A percentile compares a stretch with the other conserved stretches of the same genome.
Evolutionary conservation across 495 filamentous ascomycete species (phyloP).

Genomic region (Chaetomium fimeti): DNA sequence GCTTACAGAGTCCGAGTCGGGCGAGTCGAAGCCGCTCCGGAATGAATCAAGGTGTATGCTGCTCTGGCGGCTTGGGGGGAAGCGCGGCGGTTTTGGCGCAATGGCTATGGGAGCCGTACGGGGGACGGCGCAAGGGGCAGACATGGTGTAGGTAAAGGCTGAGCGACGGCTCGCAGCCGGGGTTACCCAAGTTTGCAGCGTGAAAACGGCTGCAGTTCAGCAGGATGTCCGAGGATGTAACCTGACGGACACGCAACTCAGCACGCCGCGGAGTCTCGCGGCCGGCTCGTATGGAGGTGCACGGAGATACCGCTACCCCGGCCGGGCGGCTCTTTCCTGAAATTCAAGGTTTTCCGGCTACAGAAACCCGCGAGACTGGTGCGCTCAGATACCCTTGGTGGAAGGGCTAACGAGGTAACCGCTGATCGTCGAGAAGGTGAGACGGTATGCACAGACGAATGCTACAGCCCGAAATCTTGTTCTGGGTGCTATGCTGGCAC

Average conservation of each 20-base stretch:
- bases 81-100: constrained; percentile 51
- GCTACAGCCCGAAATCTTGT: constrained; percentile 5
- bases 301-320: constrained; percentile 6
- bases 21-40: constrained; percentile 49
- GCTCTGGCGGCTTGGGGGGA: constrained; percentile 45
- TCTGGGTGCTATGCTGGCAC: constrained; percentile 4
- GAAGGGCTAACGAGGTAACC: constrained; percentile 17
- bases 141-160: constrained; percentile 47
- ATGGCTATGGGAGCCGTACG: constrained; percentile 59
- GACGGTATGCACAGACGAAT: constrained; percentile 27
- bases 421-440: constrained; percentile 1
- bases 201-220: background rate
- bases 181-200: constrained; percentile 19
- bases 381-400: constrained; percentile 3
- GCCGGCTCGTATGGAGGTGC: background rate
- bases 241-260: constrained; percentile 6
- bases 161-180: constrained; percentile 21
- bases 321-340: background rate
- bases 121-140: constrained; percentile 47
- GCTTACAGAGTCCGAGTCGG: constrained; percentile 51
- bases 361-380: background rate
- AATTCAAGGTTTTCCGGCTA: background rate
- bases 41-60: constrained; percentile 43
- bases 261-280: constrained; percentile 2
- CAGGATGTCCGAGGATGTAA: constrained; percentile 15